Base-by-base conservation (phyloP, 1,139 yeast genomes). In the Kodamaea suecica region DNA sequence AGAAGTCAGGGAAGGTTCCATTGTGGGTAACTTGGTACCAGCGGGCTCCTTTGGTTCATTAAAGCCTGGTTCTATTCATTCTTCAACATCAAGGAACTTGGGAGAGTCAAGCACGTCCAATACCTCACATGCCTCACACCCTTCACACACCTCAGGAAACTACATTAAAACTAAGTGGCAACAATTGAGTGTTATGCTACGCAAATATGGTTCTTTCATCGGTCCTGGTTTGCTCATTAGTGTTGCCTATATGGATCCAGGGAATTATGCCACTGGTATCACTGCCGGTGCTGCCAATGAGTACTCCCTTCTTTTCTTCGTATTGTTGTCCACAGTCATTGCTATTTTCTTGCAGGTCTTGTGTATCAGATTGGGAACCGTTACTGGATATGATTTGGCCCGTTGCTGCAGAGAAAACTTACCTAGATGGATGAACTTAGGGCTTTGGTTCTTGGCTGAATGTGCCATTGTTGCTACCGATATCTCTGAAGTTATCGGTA, bases 181-280 rank as follows among this genome's bases (percentile, higher is more conserved):
- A 31, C 23, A 31, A 11, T 24, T 35, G n/a, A 37, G 37, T 17
- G 37, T 19, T 3, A 31, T 51, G 2, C 39, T 59, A 7, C 49
- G 38, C 17, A 80, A 79, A 47, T 82, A 78, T 48, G 57, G 70
- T 31, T 62, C 72, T 21, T 84, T 82, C 45, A 60, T 83, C n/a
- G 92, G 92, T 0, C 92, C 92, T 0, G 92, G 92, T 0, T 58
- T 84, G 31, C 74, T 84, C 77, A 80, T 84, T 13, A 67, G 84
- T 26, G 90, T 84, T 23, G 88, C 92, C 0, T 84, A 84, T 51
- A 80, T 83, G 77, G 94, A 84, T 55, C 94, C 95, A 1, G 95
- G 95, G 55, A 84, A 84, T 59, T 84, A 84, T 56, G 78, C 94
- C 21, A 83, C 95, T 0, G 87, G 82, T 44, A 78, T 82, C 8